A percentile compares a stretch with the other conserved stretches of the same genome.
Conservation (phyloP, 2,329 filamentous ascomycete species). For the Dactylellina leptospora region DNA sequence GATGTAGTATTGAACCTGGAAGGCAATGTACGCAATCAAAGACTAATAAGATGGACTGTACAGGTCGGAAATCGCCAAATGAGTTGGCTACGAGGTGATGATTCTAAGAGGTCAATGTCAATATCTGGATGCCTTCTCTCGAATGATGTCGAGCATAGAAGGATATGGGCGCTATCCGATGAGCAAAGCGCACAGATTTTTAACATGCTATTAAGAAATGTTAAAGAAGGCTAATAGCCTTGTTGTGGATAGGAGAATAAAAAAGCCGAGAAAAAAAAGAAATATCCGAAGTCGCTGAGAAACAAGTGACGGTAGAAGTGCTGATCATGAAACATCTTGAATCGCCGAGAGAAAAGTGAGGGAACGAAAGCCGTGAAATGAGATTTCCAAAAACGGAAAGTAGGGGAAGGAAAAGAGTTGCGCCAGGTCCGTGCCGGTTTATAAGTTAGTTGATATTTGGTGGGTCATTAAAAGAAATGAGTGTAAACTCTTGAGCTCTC, state of each 20-base stretch:
- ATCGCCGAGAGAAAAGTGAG: constrained; percentile 26
- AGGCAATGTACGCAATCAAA: constrained; percentile 1
- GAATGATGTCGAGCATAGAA: neutral
- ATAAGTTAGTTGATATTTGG: constrained; percentile 53
- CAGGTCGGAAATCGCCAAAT: constrained; percentile 25
- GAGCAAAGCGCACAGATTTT: constrained; percentile 16
- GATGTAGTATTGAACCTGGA: constrained; percentile 10
- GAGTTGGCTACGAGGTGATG: neutral
- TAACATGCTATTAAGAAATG: constrained; percentile 38
- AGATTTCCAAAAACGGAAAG: constrained; percentile 45
- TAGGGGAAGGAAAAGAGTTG: constrained; percentile 36
- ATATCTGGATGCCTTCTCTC: neutral
- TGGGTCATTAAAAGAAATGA: constrained; percentile 89
- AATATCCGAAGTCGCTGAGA: constrained; percentile 38
- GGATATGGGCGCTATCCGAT: neutral
- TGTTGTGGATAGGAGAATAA: constrained; percentile 11
- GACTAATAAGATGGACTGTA: constrained; percentile 33
- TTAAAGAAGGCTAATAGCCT: constrained; percentile 16
- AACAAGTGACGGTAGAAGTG: constrained; percentile 37
- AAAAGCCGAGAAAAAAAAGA: no score
- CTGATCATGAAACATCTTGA: constrained; percentile 51
- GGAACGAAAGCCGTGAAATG: constrained; percentile 48
- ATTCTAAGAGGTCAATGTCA: neutral
- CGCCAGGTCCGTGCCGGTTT: constrained; percentile 54
- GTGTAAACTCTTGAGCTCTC: constrained; percentile 99